These are phyloP conservation scores for Fusarium sp. DNA, from an alignment of 2,329 filamentous ascomycete species.

Conservation along the genomic window DNA sequence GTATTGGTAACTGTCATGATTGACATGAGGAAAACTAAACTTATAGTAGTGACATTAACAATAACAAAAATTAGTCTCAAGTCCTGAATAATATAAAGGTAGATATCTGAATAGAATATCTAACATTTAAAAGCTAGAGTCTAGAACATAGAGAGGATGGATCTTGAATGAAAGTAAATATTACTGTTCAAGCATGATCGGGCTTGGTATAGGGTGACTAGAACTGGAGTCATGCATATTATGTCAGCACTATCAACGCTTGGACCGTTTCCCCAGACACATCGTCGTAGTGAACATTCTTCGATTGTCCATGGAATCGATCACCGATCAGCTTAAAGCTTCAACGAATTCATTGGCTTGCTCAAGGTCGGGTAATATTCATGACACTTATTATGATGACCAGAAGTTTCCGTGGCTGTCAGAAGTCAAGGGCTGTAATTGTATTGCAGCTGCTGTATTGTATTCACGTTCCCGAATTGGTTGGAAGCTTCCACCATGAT, in stretches of 20 bases:
- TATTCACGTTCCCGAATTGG: not conserved
- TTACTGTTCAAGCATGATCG: not conserved
- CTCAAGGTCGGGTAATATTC: not conserved
- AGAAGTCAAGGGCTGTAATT: not conserved
- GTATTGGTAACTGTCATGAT: not conserved
- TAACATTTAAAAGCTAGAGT: not conserved
- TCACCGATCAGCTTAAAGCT: not conserved
- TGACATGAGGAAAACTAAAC: too few relatives aligned
- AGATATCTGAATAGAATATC: not conserved
- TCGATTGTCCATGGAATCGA: not conserved
- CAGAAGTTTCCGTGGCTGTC: not conserved
- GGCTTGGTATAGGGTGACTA: not conserved
- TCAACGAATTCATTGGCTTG: too few relatives aligned
- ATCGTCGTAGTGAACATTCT: not conserved
- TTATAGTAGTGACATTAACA: not conserved
- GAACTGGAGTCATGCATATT: not conserved
- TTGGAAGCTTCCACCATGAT: constrained; percentile 35
- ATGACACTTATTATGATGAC: not conserved
- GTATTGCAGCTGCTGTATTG: not conserved
- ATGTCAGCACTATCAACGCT: not conserved
- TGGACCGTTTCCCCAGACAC: not conserved
- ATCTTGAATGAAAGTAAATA: not conserved
- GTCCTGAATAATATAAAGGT: too few relatives aligned
- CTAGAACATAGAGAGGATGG: not conserved
- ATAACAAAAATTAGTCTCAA: not conserved